Conservation (phyloP, 2,329 filamentous ascomycete species). For the Ophiostoma piceae region DNA sequence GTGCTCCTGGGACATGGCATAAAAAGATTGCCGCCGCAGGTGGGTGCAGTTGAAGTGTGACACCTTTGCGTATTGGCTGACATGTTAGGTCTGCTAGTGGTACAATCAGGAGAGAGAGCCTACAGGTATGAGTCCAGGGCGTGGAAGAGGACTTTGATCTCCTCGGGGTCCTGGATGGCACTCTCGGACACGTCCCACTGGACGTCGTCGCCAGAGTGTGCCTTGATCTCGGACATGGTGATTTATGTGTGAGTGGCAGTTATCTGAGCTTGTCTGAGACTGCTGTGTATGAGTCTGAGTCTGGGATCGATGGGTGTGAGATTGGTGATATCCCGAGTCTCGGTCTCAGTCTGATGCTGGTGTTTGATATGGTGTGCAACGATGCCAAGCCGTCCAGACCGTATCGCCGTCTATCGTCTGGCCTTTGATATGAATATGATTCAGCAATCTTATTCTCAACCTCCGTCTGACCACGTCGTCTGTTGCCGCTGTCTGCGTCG, state of each 20-base stretch:
- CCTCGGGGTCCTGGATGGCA: slow-evolving; percentile 59
- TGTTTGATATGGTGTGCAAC: not conserved
- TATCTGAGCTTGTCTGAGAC: not conserved
- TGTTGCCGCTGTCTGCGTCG: not conserved
- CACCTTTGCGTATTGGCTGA: slow-evolving; percentile 74
- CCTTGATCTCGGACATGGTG: slow-evolving; percentile 2
- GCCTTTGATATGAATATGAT: not conserved
- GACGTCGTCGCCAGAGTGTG: slow-evolving; percentile 14
- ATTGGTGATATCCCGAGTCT: too few species aligned
- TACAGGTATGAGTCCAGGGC: slow-evolving; percentile 88
- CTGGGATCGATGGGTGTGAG: not conserved
- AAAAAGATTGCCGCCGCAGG: slow-evolving; percentile 84
- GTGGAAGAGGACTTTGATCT: slow-evolving; percentile 71
- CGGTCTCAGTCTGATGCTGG: not conserved
- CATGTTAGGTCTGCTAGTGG: not conserved
- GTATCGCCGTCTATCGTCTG: not conserved
- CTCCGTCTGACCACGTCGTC: not conserved
- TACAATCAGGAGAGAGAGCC: slow-evolving; percentile 35
- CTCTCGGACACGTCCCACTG: slow-evolving; percentile 24
- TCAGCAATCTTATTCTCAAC: not conserved
- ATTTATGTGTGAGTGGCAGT: not conserved
- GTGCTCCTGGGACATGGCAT: slow-evolving; percentile 76
- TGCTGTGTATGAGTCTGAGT: too few species aligned
- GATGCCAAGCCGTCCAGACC: not conserved
- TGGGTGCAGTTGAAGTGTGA: slow-evolving; percentile 91